These are phyloP conservation scores for Rhododendron simsii DNA, from an alignment of 148 eudicot genomes.

Conservation along the genomic window DNA sequence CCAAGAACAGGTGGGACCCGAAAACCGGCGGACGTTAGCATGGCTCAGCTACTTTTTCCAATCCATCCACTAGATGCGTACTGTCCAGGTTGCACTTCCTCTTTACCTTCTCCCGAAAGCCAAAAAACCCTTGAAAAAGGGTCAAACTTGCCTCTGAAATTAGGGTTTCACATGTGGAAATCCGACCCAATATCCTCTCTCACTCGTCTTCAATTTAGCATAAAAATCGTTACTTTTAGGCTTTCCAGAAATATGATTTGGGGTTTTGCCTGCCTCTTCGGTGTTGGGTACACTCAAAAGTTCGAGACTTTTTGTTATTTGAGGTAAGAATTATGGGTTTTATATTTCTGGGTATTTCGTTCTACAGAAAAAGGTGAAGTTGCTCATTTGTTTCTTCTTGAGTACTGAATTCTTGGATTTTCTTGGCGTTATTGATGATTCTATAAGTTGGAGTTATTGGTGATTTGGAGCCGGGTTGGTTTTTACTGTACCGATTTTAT, in stretches of 20 bases:
- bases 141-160: not conserved
- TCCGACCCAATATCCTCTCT: not conserved
- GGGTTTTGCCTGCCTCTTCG: not conserved
- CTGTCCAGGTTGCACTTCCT: not conserved
- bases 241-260: not conserved
- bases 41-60: not conserved
- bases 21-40: not conserved
- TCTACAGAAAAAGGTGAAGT: not conserved
- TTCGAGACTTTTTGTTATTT: not conserved
- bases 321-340: conserved; percentile 2
- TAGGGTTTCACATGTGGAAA: not conserved
- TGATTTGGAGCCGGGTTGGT: not conserved
- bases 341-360: not conserved
- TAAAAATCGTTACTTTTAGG: not conserved
- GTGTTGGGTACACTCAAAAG: not conserved
- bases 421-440: not conserved
- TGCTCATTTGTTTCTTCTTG: not conserved
- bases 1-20: not conserved
- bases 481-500: not conserved
- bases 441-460: not conserved
- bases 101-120: not conserved
- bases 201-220: not conserved
- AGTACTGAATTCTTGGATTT: not conserved
- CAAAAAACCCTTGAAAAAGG: not conserved
- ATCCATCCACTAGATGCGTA: not conserved